Evolutionary conservation across 2,329 filamentous ascomycete species (phyloP), one percentile per base, ranked within the genome.

Genomic region (Alternaria angustiovoidea): DNA sequence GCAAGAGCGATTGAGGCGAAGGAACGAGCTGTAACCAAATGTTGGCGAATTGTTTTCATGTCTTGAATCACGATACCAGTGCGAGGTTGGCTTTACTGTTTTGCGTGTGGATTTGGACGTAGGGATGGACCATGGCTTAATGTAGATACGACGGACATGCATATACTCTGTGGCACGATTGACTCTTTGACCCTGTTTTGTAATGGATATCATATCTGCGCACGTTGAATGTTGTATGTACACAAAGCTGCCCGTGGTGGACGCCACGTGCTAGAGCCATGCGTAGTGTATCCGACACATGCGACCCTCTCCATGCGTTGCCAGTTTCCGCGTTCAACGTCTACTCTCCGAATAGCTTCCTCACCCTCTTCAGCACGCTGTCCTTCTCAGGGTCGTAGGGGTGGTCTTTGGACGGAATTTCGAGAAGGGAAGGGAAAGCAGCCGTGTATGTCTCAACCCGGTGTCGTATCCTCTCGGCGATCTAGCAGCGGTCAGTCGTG

Each of bases 341-440:
- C 77, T 87, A 94, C 82, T 94, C 88, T 67, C 88, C 88, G 80
- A 90, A 90, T 65, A 92, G 75, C 73, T 89, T 87, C 77, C 87
- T 84, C 66, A 99, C 95, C 68, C 95, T 87, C 82, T 94, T 91
- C 81, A 99, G 80, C 43, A 99, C 94, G 76, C 94, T 98, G 80
- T 99, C 95, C 84, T 99, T 99, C 82, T 99, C 95, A 0, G 95
- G 95, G 73, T 99, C 94, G 77, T 99, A 99, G 2, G 95, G 95
- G 79, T 99, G 95, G 79, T 99, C 95, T 85, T 99, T 99, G 82
- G 93, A 96, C 24, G 95, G 95, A 62, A 99, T 98, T 81, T 99
- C 95, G 59, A 99, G 88, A 55, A 99, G 87, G 22, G 93, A 90
- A n/a, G 95, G 95, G 81, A 99, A 99, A 5, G 95, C 94, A 51